Base-by-base conservation (phyloP, 2,329 filamentous ascomycete species). In the Colletotrichum lini region DNA sequence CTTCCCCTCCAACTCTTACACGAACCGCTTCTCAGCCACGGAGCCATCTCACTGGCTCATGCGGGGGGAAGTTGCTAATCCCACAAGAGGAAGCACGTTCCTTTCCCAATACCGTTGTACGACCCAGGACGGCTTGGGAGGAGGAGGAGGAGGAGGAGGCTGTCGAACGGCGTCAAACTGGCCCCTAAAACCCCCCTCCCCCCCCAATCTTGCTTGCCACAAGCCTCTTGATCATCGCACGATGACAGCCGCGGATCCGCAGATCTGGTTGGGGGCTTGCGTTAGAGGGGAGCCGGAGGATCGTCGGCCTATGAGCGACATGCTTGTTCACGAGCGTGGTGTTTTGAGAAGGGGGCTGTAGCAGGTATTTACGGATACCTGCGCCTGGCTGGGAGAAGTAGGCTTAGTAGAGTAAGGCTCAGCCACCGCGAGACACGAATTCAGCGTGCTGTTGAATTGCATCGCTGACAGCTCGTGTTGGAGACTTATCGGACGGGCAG, bases 191-290 rank as follows among this genome's bases (percentile, higher is more conserved):
- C 3, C 26, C 23, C 2, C 23, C 23, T 26, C 23, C 23, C 23
- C 23, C n/a, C 26, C 4, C 26, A 26, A 26, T 30, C 30, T n/a
- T 40, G 18, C 26, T 44, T 44, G 18, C 54, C 30, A 30, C 30
- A 62, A 62, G 45, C 30, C 59, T 52, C 59, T 42, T 42, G 30
- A 42, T 52, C 30, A 62, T 45, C 44, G 44, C 42, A 10, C 59
- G 13, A 62, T 42, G n/a, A 9, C 26, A 62, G 44, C 30, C 59
- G 44, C 45, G 45, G 45, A 62, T 50, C 59, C 45, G 59, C 50
- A 49, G 59, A 62, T 62, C 59, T 62, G 59, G 35, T 62, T 50
- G 45, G 59, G 56, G 18, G 58, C 45, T 50, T 61, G 58, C 44
- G 58, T 61, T 50, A 38, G 30, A n/a, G 7, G 15, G 15, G 18